Percentiles rank a stretch among this genome's conserved stretches.
phyloP scores from a whole-genome alignment of 2,329 filamentous ascomycete genomes.

The Coniella lustricola region DNA sequence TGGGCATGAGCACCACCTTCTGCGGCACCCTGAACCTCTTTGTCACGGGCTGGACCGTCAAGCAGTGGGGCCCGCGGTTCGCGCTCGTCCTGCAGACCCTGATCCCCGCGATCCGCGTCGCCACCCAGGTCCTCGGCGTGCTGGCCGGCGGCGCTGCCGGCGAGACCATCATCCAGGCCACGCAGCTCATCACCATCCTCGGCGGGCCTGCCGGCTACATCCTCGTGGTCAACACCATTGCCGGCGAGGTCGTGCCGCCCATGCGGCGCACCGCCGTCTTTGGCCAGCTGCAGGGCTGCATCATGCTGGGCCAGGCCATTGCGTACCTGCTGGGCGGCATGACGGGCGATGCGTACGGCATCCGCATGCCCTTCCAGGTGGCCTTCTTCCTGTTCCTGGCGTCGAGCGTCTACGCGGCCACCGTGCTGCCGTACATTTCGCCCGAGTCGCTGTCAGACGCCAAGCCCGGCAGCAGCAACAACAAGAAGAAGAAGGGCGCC shows the following conservation, averaged over 20 bases:
- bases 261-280: constrained; percentile 56
- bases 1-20: constrained; percentile 61
- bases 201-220: constrained; percentile 65
- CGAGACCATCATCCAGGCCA: constrained; percentile 61
- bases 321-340: constrained; percentile 59
- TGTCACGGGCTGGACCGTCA: constrained; percentile 59
- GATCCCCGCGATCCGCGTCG: constrained; percentile 56
- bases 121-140: constrained; percentile 59
- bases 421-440: constrained; percentile 44
- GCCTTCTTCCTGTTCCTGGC: constrained; percentile 51
- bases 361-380: constrained; percentile 57
- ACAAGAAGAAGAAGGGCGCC: constrained; percentile 21
- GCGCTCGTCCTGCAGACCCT: constrained; percentile 58
- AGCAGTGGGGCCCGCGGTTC: constrained; percentile 55
- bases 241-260: constrained; percentile 56
- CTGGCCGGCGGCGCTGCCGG: constrained; percentile 51
- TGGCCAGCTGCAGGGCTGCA: constrained; percentile 57
- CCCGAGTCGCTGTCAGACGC: constrained; percentile 31
- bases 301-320: constrained; percentile 59
- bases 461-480: too few species aligned
- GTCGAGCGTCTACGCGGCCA: constrained; percentile 33
- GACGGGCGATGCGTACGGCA: constrained; percentile 55
- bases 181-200: constrained; percentile 60
- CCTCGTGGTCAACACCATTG: constrained; percentile 61
- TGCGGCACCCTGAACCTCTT: constrained; percentile 59